Evolutionary conservation across 2,329 filamentous ascomycete genomes (phyloP), one percentile per base, ranked within the genome.

Genomic region (Ophiostoma perfectum): DNA sequence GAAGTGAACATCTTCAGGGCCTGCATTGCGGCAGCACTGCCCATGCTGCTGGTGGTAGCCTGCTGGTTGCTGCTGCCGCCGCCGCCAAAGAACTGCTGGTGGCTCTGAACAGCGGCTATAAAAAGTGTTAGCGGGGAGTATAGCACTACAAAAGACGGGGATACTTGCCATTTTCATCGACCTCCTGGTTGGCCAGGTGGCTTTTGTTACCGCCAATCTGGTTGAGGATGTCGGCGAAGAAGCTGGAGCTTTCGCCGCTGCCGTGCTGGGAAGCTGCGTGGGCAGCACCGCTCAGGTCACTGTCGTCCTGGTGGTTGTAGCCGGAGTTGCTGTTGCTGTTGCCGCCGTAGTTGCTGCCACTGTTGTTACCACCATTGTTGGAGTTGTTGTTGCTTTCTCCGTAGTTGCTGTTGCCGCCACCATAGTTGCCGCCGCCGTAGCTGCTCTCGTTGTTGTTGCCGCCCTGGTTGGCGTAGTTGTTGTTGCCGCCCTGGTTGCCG

Each of bases 21-120:
- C 78, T 93, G 89, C 85, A 93, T 88, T 18, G 91, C 92, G 70
- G 91, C 91, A 66, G 93, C 89, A 74, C 83, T 80, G 74, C 93
- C 91, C 78, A 86, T 87, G 75, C 78, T 82, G 71, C 77, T 78
- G 65, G 82, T 80, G 68, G 84, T 81, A 49, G 82, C 79, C 73
- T 66, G 58, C 49, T 63, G 65, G 81, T 75, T 42, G 73, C 82
- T 78, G 36, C 82, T 80, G 66, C 78, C 78, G 71, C 79, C 76
- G 64, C 78, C 78, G 45, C 84, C 85, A 76, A 93, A 96, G 74
- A 89, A 86, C 70, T 90, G 84, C 80, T 93, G 84, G 80, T 97
- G 92, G 72, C 90, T 86, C 73, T 85, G 82, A 90, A 63, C 60
- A 4, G 60, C 89, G 70, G 41, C 27, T 38, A 6, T 14, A 45